These are phyloP conservation scores for Cucumis hystrix DNA, from an alignment of 306 rosid genomes.

Conservation along the genomic window DNA sequence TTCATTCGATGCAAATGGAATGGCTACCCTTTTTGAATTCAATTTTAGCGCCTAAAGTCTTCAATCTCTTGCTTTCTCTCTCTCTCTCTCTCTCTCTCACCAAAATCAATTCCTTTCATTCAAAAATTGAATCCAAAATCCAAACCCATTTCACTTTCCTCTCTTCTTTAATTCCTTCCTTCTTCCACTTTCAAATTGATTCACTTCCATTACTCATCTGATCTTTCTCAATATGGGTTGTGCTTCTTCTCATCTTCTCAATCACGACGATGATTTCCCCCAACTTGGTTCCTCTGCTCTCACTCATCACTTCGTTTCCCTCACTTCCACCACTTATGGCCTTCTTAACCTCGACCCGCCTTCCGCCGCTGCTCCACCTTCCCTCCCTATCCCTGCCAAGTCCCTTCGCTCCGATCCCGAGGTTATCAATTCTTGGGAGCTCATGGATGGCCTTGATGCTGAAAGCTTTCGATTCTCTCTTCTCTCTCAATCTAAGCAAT, in stretches of 20 bases:
- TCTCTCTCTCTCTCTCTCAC: neutral
- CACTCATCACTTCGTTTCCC: conserved; percentile 85
- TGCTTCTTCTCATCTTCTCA: conserved; percentile 61
- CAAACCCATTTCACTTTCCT: neutral
- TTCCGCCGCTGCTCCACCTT: conserved; percentile 19
- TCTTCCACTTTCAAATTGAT: neutral
- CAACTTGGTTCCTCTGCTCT: conserved; percentile 58
- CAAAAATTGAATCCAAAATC: neutral
- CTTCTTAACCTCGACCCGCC: conserved; percentile 75
- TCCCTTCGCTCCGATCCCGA: conserved; percentile 35
- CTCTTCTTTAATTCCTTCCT: neutral
- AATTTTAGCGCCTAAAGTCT: neutral
- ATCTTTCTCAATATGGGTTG: conserved; percentile 47
- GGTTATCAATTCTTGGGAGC: conserved; percentile 91
- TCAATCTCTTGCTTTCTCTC: neutral
- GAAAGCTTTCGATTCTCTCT: conserved; percentile 72
- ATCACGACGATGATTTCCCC: conserved; percentile 60
- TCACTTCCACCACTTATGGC: conserved; percentile 91
- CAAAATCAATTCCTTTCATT: neutral
- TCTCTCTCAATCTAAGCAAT: conserved; percentile 18
- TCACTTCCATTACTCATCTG: neutral
- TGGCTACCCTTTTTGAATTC: neutral
- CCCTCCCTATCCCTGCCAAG: neutral
- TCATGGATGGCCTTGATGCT: conserved; percentile 81
- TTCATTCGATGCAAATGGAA: neutral